Evolutionary conservation across 108 stramenopile genomes (phyloP), one percentile per base, ranked within the genome.

Genomic region (Pseudonitzschia multistriata): DNA sequence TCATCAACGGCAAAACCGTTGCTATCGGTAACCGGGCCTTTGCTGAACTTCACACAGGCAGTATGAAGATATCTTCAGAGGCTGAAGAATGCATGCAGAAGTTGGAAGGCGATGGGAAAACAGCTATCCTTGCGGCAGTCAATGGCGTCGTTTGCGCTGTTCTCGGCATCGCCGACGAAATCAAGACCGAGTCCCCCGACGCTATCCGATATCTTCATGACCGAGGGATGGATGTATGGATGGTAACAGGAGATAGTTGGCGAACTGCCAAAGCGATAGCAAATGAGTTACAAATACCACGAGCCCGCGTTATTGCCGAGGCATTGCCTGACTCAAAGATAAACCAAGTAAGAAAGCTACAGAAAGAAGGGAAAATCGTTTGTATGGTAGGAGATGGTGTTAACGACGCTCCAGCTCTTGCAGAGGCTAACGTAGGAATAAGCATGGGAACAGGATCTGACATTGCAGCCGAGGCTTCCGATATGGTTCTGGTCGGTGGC

Each of bases 311-410:
- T 13, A 72, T 96, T 50, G 86, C 96, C 13, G 97, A 96, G 56
- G 89, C 87, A 3, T 79, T 98, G 19, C 98, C 98, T 0, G 80
- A 74, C 7, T 82, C 79, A 17, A 99, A 99, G 72, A 76, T 88
- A 14, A 79, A 82, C 5, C 79, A 72, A 30, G 83, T 98, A 13
- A 77, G 81, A 61, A 55, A 52, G 8, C 81, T 98, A 1, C 94
- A 95, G 70, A 24, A 47, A 11, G 61, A 85, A 50, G 92, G 91
- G 22, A 70, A 81, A 31, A 64, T 72, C 39, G 96, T 98, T 19
- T 95, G 91, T 7, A 88, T 98, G 77, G 96, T 99, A 0, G 99
- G 98, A n/a, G 99, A 99, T 70, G 99, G 99, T 1, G 90, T 99
- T 61, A 99, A 99, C 72, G 99, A 99, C 74, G 78, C 96, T 11